These are phyloP conservation scores for Penicillium bialowiezense DNA, from an alignment of 495 filamentous ascomycete species.

Conservation along the genomic window DNA sequence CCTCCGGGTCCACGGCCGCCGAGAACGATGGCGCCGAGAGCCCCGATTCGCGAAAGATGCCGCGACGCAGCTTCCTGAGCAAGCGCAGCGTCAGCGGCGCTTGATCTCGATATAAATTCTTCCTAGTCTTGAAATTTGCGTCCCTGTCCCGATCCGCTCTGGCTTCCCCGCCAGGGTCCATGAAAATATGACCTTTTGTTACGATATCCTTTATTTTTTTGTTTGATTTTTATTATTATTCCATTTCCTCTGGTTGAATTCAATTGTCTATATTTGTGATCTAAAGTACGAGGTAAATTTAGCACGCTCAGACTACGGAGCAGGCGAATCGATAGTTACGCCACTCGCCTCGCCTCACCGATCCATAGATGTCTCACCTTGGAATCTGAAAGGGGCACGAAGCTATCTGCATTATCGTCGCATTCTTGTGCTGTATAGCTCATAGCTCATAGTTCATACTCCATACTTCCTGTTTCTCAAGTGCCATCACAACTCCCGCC, in stretches of 20 bases:
- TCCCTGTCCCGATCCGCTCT: conserved; percentile 12
- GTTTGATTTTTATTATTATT: neutral
- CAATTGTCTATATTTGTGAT: too few relatives aligned
- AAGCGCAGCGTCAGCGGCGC: conserved; percentile 52
- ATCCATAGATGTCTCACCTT: neutral
- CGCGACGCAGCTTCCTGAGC: conserved; percentile 53
- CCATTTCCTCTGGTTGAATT: too few relatives aligned
- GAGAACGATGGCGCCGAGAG: conserved; percentile 42
- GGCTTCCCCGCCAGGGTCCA: neutral
- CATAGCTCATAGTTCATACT: too few relatives aligned
- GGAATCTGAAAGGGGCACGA: conserved; percentile 7
- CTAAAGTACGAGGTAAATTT: neutral
- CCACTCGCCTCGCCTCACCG: neutral
- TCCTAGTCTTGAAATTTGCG: too few relatives aligned
- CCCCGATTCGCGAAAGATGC: conserved; percentile 47
- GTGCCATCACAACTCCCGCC: too few relatives aligned
- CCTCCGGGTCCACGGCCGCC: conserved; percentile 35
- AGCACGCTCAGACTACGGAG: neutral
- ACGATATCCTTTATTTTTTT: neutral
- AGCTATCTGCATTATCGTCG: neutral
- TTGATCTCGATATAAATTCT: too few relatives aligned
- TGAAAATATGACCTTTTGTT: conserved; percentile 10
- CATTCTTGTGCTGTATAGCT: neutral
- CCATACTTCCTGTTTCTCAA: too few relatives aligned
- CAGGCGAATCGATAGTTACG: neutral